Evolutionary conservation across 345 rosid genomes (phyloP), one percentile per base, ranked within the genome.

Genomic region (Arabidopsis arenosa): DNA sequence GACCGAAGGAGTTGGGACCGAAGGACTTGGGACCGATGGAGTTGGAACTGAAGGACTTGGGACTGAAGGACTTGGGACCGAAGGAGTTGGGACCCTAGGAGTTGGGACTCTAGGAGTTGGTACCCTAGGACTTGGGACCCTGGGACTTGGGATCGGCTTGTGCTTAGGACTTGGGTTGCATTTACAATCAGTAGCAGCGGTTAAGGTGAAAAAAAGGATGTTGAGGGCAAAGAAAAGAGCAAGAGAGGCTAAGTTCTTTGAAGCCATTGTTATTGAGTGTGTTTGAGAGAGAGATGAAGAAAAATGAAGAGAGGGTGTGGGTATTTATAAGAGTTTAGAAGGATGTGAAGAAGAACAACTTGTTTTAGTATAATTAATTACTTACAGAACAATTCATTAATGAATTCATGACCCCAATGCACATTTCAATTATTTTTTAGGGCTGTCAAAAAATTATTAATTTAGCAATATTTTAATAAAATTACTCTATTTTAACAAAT

Each of bases 171-270:
- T 63, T 43, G 79, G 68, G 26, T 4, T 49, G 35, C 75, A 62
- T 4, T 58, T 65, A 60, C 75, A 43, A 11, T 41, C 33, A 17
- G 63, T 60, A 3, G 75, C 75, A 7, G n/a, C 5, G 14, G 70
- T 61, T 13, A 69, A 33, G 39, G 57, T 44, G 75, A 76, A 62
- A n/a, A 76, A 44, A 39, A 76, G 49, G 49, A 76, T 48, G 64
- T 76, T 76, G 52, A 76, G 58, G n/a, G 43, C 51, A 5, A 76
- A 33, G 58, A 69, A 70, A 13, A 76, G 57, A 3, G 70, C 51
- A 62, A 69, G 44, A 10, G 48, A 17, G n/a, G 63, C 45, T 60
- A 65, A 76, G 23, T 32, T 60, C 37, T 62, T 69, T 53, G 70
- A 61, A 45, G 75, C 64, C 80, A 69, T 75, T 52, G 1, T 55